Evolutionary conservation across 176 grass and related monocot genomes (phyloP).

Genomic region (Bothriochloa decipiens): DNA sequence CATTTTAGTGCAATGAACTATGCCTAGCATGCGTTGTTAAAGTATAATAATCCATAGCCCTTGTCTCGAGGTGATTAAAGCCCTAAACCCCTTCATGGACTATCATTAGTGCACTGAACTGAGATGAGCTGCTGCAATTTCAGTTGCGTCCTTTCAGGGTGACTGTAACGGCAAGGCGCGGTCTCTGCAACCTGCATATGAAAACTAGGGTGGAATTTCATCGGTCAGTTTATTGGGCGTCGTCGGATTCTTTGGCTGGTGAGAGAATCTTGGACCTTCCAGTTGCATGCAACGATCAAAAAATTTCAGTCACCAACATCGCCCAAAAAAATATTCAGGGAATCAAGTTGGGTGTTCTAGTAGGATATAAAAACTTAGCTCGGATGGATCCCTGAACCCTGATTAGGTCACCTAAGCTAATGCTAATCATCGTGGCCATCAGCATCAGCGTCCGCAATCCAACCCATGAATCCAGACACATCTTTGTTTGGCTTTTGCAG

Average conservation of each 20-base stretch:
- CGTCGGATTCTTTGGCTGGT: background rate
- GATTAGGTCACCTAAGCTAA: conserved; percentile 41
- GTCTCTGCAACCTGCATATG: background rate
- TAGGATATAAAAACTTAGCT: conserved; percentile 7
- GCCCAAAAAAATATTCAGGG: background rate
- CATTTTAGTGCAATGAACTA: background rate
- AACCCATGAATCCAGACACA: conserved; percentile 21
- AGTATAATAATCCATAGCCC: conserved; percentile 29
- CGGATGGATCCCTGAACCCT: conserved; percentile 47
- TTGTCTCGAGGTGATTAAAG: conserved; percentile 56
- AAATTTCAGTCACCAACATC: conserved; percentile 6
- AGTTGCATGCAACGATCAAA: conserved; percentile 30
- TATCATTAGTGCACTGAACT: too few relatives aligned
- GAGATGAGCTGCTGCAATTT: too few relatives aligned
- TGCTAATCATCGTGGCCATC: conserved; percentile 1
- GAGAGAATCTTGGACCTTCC: conserved; percentile 16
- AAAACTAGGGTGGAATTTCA: background rate
- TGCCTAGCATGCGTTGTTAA: conserved; percentile 25
- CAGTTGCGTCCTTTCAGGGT: too few relatives aligned
- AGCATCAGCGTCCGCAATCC: conserved; percentile 4
- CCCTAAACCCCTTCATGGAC: background rate
- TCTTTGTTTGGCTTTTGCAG: conserved; percentile 39
- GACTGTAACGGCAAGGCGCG: too few relatives aligned
- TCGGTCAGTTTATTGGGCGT: background rate
- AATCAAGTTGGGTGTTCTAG: background rate